Evolutionary conservation across 202 grass and related monocot species (phyloP), one percentile per base, ranked within the genome.

Genomic region (Brachypodium distachyon): DNA sequence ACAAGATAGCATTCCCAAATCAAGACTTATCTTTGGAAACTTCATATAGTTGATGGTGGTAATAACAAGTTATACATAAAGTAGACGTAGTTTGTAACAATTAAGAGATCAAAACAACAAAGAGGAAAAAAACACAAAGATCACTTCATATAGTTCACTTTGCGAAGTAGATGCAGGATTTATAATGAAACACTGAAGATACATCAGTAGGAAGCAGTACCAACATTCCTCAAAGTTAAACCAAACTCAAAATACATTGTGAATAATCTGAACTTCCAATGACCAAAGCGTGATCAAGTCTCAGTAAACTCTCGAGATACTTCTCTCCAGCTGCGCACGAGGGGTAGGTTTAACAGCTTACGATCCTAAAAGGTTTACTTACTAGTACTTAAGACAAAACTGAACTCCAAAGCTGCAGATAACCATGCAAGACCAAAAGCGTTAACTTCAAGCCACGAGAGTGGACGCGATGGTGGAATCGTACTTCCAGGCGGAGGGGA

Each of bases 391-490:
- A 66, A 7, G 27, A 70, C 17, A 47, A 81, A 86, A 68, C 17
- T 22, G 21, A 70, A 48, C 12, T 44, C 21, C 34, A 70, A 29
- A 43, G 28, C 11, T 70, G 16, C 17, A 77, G 63, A 64, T 17
- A 87, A 77, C 29, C 6, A 74, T 48, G 80, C 65, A 31, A 58
- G 5, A 22, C 75, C 28, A 58, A 1, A 27, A 36, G 14, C 19
- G n/a, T 58, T 27, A 72, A 66, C 64, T 39, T 80, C 62, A 92
- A 21, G 77, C 86, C 18, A 92, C 89, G 57, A 92, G 86, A 21
- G 92, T 77, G 81, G 86, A 89, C 3, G 86, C 92, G 40, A 84
- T 83, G 70, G 39, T 75, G 14, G 89, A 92, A 2, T 92, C 89
- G 18, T 85, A 96, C 72, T 87, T 92, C 14, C 34, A 85, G 59